Base-by-base conservation (phyloP, 2,329 filamentous ascomycete species). In the Sporothrix sp. region DNA sequence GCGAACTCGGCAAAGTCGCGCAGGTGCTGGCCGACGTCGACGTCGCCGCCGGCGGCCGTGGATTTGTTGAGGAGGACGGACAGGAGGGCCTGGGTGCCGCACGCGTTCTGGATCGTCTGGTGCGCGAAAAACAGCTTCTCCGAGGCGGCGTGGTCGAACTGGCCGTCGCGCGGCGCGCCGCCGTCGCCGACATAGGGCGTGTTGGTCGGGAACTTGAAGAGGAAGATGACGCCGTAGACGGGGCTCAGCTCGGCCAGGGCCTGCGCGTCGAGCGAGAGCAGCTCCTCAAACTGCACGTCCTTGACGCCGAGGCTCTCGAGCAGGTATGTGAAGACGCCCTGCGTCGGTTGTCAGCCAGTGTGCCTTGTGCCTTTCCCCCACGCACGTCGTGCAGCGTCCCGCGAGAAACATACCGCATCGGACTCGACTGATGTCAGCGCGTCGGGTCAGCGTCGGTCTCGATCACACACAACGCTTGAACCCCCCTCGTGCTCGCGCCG, bases 51-150 rank as follows among this genome's bases (percentile, higher is more conserved):
- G 14, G 9, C 25, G 16, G 20, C 48, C 23, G 42, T 35, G 46
- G 32, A 39, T 27, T 94, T 85, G 71, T 98, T 98, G 58, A 98
- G 73, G 28, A 97, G 76, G 50, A 97, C 87, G 48, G 86, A 93
- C 36, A 98, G 79, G 42, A 98, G 79, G 3, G 93, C 93, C 67
- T 98, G 93, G 14, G 93, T 98, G 39, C 90, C 93, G 70, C 93
- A 98, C 7, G 93, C 93, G 68, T 98, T 98, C 68, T 97, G 91
- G 65, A 98, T 98, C 4, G 91, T 97, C 71, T 98, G 93, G 27
- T 84, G 82, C 4, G 93, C 93, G 68, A 98, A 98, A 76, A 95
- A 98, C 60, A 95, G 76, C 55, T 78, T 75, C 56, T 88, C 82
- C 16, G 85, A 73, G 13, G 88, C 87, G 14, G 73, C 75, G 59